A percentile compares a stretch with the other conserved stretches of the same genome.
These are phyloP conservation scores for Pseudoneurospora amorphoporcata DNA, from an alignment of 495 filamentous ascomycete genomes.

Conservation along the genomic window DNA sequence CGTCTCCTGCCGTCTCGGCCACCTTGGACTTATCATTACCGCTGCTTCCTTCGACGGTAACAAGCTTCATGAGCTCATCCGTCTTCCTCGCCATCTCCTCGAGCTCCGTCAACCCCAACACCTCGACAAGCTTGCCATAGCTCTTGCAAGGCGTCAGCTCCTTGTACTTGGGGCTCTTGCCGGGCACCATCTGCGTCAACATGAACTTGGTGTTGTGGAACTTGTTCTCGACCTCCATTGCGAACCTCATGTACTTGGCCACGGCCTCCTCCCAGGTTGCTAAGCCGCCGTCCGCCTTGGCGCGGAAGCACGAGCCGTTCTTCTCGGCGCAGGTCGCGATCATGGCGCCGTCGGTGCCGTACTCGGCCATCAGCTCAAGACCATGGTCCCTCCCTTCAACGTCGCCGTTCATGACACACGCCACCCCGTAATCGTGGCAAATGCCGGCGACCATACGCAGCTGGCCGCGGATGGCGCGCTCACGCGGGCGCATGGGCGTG, in stretches of 20 bases:
- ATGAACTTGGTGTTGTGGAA: constrained; percentile 87
- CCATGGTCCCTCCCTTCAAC: constrained; percentile 62
- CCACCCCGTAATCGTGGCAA: constrained; percentile 73
- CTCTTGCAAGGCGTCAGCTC: constrained; percentile 46
- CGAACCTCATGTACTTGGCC: constrained; percentile 56
- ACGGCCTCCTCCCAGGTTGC: constrained; percentile 66
- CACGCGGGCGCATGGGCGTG: constrained; percentile 84
- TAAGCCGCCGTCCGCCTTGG: constrained; percentile 51
- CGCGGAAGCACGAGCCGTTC: constrained; percentile 76
- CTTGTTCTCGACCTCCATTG: constrained; percentile 70
- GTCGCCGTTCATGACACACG: constrained; percentile 92
- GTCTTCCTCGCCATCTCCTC: constrained; percentile 46
- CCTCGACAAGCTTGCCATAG: constrained; percentile 53
- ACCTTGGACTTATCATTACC: constrained; percentile 24
- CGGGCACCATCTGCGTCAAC: constrained; percentile 73
- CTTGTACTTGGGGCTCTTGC: constrained; percentile 53
- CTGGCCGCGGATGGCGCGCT: constrained; percentile 78
- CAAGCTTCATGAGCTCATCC: constrained; percentile 53
- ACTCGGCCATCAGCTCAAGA: constrained; percentile 56
- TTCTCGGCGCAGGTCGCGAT: constrained; percentile 85
- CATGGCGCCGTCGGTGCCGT: constrained; percentile 86
- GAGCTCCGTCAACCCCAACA: constrained; percentile 48
- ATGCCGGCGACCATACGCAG: constrained; percentile 66
- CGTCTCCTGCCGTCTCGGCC: constrained; percentile 24
- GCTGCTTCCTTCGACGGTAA: constrained; percentile 35